Evolutionary conservation across 2,329 filamentous ascomycete species (phyloP).

Genomic region (Colletotrichum sp.): DNA sequence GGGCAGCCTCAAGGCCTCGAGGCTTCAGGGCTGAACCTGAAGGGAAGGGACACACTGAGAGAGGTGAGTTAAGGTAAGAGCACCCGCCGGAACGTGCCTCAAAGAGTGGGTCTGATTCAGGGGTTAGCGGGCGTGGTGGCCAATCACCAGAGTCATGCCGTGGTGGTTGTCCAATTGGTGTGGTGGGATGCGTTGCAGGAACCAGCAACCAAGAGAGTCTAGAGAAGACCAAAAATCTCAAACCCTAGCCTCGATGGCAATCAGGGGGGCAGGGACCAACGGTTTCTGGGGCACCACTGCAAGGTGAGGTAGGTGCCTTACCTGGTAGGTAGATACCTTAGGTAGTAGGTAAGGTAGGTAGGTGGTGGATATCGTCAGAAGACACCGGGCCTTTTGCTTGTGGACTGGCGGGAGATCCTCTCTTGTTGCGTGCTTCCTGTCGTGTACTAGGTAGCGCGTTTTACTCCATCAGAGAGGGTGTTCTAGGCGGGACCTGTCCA

Average conservation of each 20-base stretch:
- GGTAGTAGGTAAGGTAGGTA: too few relatives aligned
- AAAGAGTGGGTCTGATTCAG: background rate
- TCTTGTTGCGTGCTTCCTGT: background rate
- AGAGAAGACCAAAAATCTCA: conserved; percentile 1
- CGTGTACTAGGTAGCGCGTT: background rate
- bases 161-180: background rate
- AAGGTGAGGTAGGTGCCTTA: background rate
- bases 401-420: background rate
- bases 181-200: conserved; percentile 7
- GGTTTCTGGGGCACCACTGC: conserved; percentile 4
- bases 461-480: background rate
- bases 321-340: background rate
- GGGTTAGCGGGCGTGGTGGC: background rate
- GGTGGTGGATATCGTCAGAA: background rate
- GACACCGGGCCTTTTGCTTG: background rate
- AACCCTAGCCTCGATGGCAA: conserved; percentile 8
- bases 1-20: background rate
- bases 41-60: background rate
- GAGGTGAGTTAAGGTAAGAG: background rate
- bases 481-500: background rate
- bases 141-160: background rate
- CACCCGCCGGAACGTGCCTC: background rate
- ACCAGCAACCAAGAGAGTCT: background rate
- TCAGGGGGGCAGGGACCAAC: background rate
- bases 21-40: conserved; percentile 5